phyloP scores from a whole-genome alignment of 306 rosid species.

The Trichosanthes truncata region DNA sequence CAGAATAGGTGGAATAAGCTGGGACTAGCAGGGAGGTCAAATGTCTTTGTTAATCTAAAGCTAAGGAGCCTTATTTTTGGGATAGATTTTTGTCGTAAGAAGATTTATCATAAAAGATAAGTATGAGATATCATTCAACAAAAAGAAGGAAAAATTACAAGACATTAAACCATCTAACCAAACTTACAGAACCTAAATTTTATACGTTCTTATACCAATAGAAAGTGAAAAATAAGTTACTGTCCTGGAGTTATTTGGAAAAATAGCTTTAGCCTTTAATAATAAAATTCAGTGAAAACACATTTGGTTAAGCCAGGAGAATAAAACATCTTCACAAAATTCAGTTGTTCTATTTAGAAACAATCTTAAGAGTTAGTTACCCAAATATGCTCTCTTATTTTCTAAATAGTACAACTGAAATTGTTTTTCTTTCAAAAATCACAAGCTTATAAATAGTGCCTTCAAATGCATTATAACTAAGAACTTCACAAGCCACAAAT shows the following conservation, averaged over 20 bases:
- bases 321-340: not conserved
- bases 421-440: no score
- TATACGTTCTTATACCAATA: not conserved
- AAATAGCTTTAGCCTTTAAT: no score
- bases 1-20: not conserved
- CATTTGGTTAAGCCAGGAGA: not conserved
- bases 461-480: no score
- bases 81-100: not conserved
- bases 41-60: not conserved
- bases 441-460: no score
- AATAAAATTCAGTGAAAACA: not conserved
- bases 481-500: no score
- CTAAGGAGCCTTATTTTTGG: not conserved
- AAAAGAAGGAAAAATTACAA: not conserved
- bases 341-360: not conserved
- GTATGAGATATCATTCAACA: not conserved
- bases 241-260: not conserved
- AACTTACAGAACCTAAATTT: not conserved
- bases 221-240: not conserved
- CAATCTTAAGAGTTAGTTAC: no score
- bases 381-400: no score
- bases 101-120: not conserved
- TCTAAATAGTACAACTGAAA: no score
- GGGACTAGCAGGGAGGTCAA: not conserved
- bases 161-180: not conserved